Evolutionary conservation across 768 basidiomycete genomes (phyloP), one percentile per base, ranked within the genome.

Genomic region (Tephrocybe rancida): DNA sequence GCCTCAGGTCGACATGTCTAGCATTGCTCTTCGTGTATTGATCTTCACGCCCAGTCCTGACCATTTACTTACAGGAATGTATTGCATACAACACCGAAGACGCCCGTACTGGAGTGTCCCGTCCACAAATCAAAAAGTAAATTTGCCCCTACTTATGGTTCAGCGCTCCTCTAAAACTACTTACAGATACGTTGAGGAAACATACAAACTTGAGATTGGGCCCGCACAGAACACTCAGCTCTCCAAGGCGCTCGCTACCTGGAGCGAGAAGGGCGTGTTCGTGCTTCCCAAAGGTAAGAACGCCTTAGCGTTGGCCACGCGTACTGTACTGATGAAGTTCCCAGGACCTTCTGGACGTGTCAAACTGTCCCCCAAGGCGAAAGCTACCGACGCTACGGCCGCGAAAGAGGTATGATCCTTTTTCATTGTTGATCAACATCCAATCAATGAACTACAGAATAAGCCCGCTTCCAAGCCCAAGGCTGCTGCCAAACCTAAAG

Each of bases 51-150:
- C 41, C 21, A 35, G 29, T 44, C 11, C 48, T 57, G 3, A 57
- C 37, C 3, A 10, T 25, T 11, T 2, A 7, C 34, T 45, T 47
- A 47, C 73, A 95, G 92, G 93, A 95, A 76, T 92, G 90, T 63
- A 91, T 96, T 70, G 71, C 79, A 56, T 78, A 74, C 50, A 73
- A 85, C 70, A 81, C 80, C 6, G 91, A 92, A 27, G 91, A 92
- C 58, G 82, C 88, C 52, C 88, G 92, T 53, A 69, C 68, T 52
- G 94, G 93, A 62, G 94, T 95, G 57, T 95, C 92, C 61, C 87
- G 95, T 44, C 90, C 87, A 50, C 83, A 87, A 64, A 95, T 97
- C 76, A 97, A 97, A 85, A 96, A 92, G 90, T 95, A 77, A 57
- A 50, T 51, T 56, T 44, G 22, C 30, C 25, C 44, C 24, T 27